Evolutionary conservation across 73 alveolate species (phyloP).

Genomic region (Paramecium tetraurelia): DNA sequence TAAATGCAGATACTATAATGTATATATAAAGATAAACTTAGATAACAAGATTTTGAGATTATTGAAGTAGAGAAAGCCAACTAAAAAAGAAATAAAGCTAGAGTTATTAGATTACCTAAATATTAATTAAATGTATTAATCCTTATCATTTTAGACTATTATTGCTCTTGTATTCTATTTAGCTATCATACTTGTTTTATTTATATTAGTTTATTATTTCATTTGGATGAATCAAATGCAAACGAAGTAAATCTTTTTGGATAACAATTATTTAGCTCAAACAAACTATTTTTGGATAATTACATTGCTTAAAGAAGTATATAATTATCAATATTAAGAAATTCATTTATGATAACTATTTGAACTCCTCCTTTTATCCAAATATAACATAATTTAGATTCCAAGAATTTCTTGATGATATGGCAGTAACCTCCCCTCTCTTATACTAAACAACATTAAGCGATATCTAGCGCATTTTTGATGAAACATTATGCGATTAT

Average conservation of each 20-base stretch:
- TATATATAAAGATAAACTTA: not conserved
- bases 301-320: not conserved
- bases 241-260: not conserved
- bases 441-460: not conserved
- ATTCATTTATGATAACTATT: not conserved
- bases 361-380: not conserved
- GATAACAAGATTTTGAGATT: not conserved
- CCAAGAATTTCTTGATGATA: not conserved
- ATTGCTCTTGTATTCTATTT: not conserved
- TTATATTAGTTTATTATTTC: not conserved
- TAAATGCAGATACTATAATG: not conserved
- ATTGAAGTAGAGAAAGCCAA: not conserved
- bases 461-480: not conserved
- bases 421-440: not conserved
- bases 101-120: not conserved
- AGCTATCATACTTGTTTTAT: not conserved
- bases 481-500: not conserved
- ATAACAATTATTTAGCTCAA: not conserved
- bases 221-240: not conserved
- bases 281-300: not conserved
- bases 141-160: not conserved
- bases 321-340: not conserved
- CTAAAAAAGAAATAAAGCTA: not conserved
- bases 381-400: not conserved
- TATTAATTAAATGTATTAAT: not conserved